Evolutionary conservation across 257 asterid genomes (phyloP), one percentile per base, ranked within the genome.

Genomic region (Mentha longifolia): DNA sequence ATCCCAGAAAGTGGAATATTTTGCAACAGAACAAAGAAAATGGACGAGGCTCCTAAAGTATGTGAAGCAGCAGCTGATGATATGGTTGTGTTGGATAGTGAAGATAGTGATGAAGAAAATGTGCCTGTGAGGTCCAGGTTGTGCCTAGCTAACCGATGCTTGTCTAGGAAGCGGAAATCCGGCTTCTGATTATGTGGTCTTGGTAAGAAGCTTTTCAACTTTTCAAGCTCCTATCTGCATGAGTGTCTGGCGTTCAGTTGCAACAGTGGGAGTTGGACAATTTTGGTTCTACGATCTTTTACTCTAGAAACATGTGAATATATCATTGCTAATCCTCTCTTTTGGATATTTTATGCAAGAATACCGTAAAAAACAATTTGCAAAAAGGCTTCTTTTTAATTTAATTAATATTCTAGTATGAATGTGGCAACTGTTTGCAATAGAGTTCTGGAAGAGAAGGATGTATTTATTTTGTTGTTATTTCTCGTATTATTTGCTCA

Each of bases 51-150:
- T 58, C 17, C 56, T 17, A 70, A 58, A 10, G 71, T 6, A 22
- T 59, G 42, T 58, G 59, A 63, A 49, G 66, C 62, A 13, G 68
- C 61, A 70, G 31, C 71, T 30, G 91, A 89, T 61, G 50, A 73
- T 17, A 74, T 84, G 73, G 81, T 91, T 51, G 97, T 89, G 74
- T 73, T 89, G 84, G 96, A 89, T 49, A 91, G 96, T 61, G 96
- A 91, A 74, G 96, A 86, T n/a, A 86, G 92, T 67, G 97, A 82
- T 45, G 95, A 81, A 47, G 95, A 85, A 54, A 78, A 55, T 59
- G 70, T 45, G 43, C 61, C 84, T 65, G 79, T 67, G 49, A 89
- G 91, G 81, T 84, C 88, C 59, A 91, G 79, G 81, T 63, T 87
- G 72, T 80, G 81, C n/a, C 81, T 87, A 49, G 77, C 79, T 13